These are phyloP conservation scores for Sparassis latifolia DNA, from an alignment of 1,284 basidiomycete genomes.

Conservation along the genomic window DNA sequence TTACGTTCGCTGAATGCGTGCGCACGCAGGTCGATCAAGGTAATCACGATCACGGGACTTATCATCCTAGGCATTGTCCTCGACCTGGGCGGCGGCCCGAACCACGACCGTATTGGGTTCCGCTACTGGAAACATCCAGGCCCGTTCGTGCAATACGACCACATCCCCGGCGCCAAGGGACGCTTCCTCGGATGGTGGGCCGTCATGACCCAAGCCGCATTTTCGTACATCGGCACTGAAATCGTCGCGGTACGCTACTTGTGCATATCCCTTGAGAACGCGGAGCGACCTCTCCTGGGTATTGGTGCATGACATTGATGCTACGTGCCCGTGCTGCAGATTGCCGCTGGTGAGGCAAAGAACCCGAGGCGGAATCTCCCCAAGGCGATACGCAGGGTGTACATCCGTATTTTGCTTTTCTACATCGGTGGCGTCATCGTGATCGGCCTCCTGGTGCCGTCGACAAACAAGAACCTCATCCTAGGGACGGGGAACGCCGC, in stretches of 20 bases:
- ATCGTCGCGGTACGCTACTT: constrained; percentile 58
- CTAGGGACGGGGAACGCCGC: constrained; percentile 54
- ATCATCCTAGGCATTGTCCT: constrained; percentile 54
- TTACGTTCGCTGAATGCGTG: neutral
- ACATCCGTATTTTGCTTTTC: constrained; percentile 68
- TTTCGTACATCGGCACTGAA: constrained; percentile 73
- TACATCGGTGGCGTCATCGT: constrained; percentile 56
- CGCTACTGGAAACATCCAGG: constrained; percentile 52
- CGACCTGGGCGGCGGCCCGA: constrained; percentile 54
- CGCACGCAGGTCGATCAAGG: constrained; percentile 45
- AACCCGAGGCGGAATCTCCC: constrained; percentile 66
- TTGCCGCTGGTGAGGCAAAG: constrained; percentile 77
- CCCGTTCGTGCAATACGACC: constrained; percentile 40
- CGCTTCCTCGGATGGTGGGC: constrained; percentile 49
- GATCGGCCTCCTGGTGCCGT: constrained; percentile 75
- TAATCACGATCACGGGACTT: constrained; percentile 43
- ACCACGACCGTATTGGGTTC: constrained; percentile 44
- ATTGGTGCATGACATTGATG: neutral
- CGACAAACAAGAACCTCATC: constrained; percentile 50
- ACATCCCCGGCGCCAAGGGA: constrained; percentile 41
- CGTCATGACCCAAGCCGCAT: constrained; percentile 56
- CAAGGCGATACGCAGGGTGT: constrained; percentile 60
- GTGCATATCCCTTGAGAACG: constrained; percentile 8
- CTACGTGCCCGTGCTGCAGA: constrained; percentile 18
- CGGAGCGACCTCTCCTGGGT: neutral